phyloP scores from a whole-genome alignment of 2,329 filamentous ascomycete genomes.

The Cercospora janseana region DNA sequence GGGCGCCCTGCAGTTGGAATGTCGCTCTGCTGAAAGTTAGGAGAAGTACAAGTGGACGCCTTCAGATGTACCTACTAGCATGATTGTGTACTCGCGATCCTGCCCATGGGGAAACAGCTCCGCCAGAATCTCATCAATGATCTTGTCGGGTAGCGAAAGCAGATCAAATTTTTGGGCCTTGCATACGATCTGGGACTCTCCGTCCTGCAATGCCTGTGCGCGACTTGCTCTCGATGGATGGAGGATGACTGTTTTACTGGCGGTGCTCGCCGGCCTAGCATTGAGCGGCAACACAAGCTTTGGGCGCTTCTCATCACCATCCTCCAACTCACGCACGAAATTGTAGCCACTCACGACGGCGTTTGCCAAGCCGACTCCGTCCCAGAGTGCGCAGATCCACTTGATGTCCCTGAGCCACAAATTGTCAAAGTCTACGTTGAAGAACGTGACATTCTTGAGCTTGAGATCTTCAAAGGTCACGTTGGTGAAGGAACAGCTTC shows the following conservation, averaged over 20 bases:
- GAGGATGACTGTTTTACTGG: conserved; percentile 7
- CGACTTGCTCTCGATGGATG: not conserved
- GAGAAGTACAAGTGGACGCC: not conserved
- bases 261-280: not conserved
- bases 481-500: conserved; percentile 12
- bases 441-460: conserved; percentile 17
- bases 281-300: conserved; percentile 1
- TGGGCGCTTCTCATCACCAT: conserved; percentile 10
- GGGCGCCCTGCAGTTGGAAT: not conserved
- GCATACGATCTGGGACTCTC: conserved; percentile 7
- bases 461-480: conserved; percentile 15
- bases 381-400: conserved; percentile 11
- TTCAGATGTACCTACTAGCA: not conserved
- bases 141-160: conserved; percentile 7
- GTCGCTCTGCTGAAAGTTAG: conserved; percentile 5
- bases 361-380: conserved; percentile 7
- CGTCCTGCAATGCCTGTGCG: conserved; percentile 2
- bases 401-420: conserved; percentile 10
- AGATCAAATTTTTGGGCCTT: conserved; percentile 1
- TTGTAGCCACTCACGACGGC: conserved; percentile 6
- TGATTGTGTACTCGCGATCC: not conserved
- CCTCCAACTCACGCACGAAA: conserved; percentile 8
- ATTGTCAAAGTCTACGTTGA: conserved; percentile 9
- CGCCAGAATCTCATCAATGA: conserved; percentile 12
- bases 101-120: conserved; percentile 8